Evolutionary conservation across 805 yeast genomes (phyloP), one percentile per base, ranked within the genome.

Genomic region (Candida caryicola): DNA sequence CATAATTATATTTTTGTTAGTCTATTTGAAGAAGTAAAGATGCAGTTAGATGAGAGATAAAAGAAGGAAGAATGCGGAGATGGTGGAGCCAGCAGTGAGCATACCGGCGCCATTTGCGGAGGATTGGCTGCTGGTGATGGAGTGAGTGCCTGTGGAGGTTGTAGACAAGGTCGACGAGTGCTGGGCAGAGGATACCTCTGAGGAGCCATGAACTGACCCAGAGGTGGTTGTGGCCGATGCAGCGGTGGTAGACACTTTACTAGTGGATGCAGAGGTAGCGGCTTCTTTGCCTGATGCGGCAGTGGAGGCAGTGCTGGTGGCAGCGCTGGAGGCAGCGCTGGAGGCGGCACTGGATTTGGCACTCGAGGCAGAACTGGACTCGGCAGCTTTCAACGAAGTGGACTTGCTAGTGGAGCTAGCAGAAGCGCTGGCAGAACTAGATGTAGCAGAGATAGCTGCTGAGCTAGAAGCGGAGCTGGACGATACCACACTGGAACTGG

Each of bases 341-440:
- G 51, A 51, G 16, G 49, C 37, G 3, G 60, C 33, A 3, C 59
- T 39, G 9, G 57, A 40, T 10, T 49, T 48, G 35, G 56, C 49
- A 6, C 57, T 41, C 3, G 58, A 32, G 17, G 39, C 17, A 12
- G 51, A 33, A 18, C 40, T n/a, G 13, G 55, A 57, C n/a, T 55
- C 57, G 17, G 63, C 58, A 6, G 36, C 36, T 17, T 28, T 26
- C 14, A 39, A 28, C 10, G 41, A 19, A 7, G 44, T 23, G 14
- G 46, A n/a, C 23, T 39, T 13, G 34, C 52, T 36, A 14, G 53
- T 4, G 26, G 33, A 14, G n/a, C 41, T 31, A 10, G 39, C 8
- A 15, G 37, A 17, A 15, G 36, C 16, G 8, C 33, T 8, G 18
- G 31, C 12, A 10, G 36, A 23, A 13, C 30, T 26, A 8, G 41